Conservation (phyloP, 345 rosid genomes). For the Pistacia vera region DNA sequence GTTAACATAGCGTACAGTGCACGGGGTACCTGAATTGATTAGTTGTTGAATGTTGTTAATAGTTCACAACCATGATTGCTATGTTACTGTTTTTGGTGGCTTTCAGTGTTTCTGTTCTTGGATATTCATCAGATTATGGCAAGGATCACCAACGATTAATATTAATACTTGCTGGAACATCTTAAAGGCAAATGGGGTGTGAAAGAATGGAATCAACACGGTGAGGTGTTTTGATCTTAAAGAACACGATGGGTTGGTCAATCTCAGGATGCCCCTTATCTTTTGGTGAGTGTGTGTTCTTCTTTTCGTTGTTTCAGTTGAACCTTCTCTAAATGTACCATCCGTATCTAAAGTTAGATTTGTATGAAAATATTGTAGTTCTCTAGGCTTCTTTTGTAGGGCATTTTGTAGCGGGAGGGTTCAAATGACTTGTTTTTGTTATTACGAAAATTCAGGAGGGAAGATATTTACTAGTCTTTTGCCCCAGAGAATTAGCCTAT, state of each 20-base stretch:
- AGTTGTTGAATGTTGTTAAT: too few relatives aligned
- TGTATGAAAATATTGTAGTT: slow-evolving; percentile 17
- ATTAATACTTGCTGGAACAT: not conserved
- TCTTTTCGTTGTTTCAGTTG: not conserved
- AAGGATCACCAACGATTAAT: slow-evolving; percentile 2
- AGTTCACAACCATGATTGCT: too few relatives aligned
- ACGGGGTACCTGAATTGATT: not conserved
- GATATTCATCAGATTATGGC: slow-evolving; percentile 4
- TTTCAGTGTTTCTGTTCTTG: not conserved
- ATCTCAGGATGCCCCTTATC: not conserved
- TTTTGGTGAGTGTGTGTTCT: slow-evolving; percentile 8
- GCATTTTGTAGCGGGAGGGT: slow-evolving; percentile 9
- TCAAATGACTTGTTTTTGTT: slow-evolving; percentile 3
- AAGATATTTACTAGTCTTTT: not conserved
- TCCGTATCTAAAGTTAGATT: slow-evolving; percentile 14
- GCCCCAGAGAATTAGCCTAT: slow-evolving; percentile 6
- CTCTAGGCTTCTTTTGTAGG: slow-evolving; percentile 11
- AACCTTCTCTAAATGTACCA: slow-evolving; percentile 5
- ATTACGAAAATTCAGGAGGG: slow-evolving; percentile 8
- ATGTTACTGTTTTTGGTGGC: slow-evolving; percentile 12
- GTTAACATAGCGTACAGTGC: slow-evolving; percentile 18
- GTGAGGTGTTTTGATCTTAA: too few relatives aligned
- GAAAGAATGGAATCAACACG: not conserved
- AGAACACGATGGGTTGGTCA: too few relatives aligned
- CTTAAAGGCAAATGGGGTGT: slow-evolving; percentile 8